Conservation (phyloP, 345 rosid genomes). For the Gossypium australe region DNA sequence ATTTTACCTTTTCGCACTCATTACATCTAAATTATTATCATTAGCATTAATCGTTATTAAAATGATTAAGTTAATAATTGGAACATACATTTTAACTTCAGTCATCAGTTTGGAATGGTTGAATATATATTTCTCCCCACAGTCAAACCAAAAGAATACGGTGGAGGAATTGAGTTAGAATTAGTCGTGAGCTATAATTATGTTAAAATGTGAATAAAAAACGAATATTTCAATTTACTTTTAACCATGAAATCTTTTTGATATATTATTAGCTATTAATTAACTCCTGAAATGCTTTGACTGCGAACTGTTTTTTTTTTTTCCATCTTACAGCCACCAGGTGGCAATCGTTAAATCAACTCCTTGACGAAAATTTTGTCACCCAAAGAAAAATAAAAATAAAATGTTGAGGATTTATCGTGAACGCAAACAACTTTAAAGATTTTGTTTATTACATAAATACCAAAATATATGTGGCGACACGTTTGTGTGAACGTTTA, state of each 20-base stretch:
- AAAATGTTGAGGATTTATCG: background rate
- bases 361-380: background rate
- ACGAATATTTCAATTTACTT: background rate
- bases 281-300: no score
- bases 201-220: background rate
- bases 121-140: background rate
- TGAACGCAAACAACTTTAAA: background rate
- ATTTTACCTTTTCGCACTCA: no score
- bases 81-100: no score
- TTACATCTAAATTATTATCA: no score
- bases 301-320: no score
- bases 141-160: background rate
- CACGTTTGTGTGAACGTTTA: conserved; percentile 35
- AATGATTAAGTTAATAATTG: no score
- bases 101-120: no score
- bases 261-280: background rate
- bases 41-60: no score
- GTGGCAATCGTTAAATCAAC: background rate
- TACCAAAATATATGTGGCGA: conserved; percentile 37
- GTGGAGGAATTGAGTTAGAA: background rate
- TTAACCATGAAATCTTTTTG: background rate
- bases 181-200: background rate
- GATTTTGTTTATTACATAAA: background rate
- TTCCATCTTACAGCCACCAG: background rate
- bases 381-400: background rate